Conservation (phyloP, 2,329 filamentous ascomycete species). For the Beauveria asiatica region DNA sequence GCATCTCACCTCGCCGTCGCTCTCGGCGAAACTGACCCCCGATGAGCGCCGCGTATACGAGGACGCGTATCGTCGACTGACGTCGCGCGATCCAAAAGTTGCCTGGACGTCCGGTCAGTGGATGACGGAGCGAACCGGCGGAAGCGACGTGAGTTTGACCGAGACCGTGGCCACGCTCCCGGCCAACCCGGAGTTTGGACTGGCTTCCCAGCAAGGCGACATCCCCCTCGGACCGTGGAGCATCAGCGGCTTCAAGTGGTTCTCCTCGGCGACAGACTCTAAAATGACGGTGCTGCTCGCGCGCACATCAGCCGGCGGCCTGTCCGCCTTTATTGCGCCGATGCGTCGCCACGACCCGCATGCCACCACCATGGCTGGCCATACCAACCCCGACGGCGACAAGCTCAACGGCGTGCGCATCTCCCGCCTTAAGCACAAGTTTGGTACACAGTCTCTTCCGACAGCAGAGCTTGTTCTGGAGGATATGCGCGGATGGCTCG, state of each 20-base stretch:
- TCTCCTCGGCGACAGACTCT: conserved; percentile 58
- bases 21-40: conserved; percentile 19
- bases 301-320: conserved; percentile 36
- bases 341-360: conserved; percentile 37
- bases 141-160: conserved; percentile 59
- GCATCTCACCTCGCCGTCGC: conserved; percentile 29
- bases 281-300: conserved; percentile 55
- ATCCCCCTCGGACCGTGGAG: conserved; percentile 44
- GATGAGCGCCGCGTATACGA: conserved; percentile 36
- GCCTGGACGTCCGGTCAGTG: conserved; percentile 69
- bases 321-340: conserved; percentile 59
- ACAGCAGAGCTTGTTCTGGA: conserved; percentile 63
- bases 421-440: conserved; percentile 62
- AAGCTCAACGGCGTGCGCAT: conserved; percentile 61
- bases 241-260: conserved; percentile 61
- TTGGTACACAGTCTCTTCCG: conserved; percentile 60
- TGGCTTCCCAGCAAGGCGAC: conserved; percentile 1
- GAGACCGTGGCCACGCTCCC: conserved; percentile 49
- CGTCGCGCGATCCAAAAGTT: conserved; percentile 35
- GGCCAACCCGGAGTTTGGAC: conserved; percentile 3
- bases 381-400: conserved; percentile 19
- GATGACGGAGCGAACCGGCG: conserved; percentile 67
- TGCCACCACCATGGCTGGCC: conserved; percentile 22
- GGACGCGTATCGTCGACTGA: conserved; percentile 45
- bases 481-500: conserved; percentile 54